Evolutionary conservation across 176 grass and related monocot genomes (phyloP), one percentile per base, ranked within the genome.

Genomic region (Lolium multiflorum): DNA sequence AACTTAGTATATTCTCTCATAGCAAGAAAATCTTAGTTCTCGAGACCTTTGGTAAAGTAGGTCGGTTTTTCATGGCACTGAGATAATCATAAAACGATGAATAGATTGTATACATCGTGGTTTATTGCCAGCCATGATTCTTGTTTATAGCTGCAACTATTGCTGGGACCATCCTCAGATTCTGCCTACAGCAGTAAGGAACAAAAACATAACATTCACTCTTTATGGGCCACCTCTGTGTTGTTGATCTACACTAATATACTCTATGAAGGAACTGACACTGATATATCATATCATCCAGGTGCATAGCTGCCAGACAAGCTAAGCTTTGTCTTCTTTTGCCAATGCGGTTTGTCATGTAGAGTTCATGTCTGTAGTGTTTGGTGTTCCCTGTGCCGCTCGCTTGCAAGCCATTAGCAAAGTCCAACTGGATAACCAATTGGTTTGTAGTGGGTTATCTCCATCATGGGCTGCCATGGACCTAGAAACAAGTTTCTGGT

Each of bases 131-230:
- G 17, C 25, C 16, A 81, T 20, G 10, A 66, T 35, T 52, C 46
- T 81, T 67, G 62, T 81, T 65, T 10, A 67, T 9, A 31, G 46
- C 28, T 52, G 25, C 46, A 67, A 68, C 62, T 66, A 2, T 18
- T 77, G 16, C 25, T 38, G 24, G 20, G 54, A 79, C 55, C 31
- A 78, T 17, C 12, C 20, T 20, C 41, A 49, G 60, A 78, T 49
- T 66, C 38, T 61, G 31, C 56, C 38, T 39, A 11, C 21, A 16
- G 10, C 44, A 80, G 21, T 13, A 80, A 64, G 14, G 37, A 28
- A 64, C 41, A 64, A 64, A 78, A 62, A 11, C 12, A 48, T 80
- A 63, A 14, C 77, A 15, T 79, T 24, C 43, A 35, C 44, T 51
- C n/a, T n/a, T 81, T 8, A 5, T 81, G 9, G 65, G 60, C 44